Conservation (phyloP, 2,329 filamentous ascomycete species). For the Neopestalotiopsis clavispora region DNA sequence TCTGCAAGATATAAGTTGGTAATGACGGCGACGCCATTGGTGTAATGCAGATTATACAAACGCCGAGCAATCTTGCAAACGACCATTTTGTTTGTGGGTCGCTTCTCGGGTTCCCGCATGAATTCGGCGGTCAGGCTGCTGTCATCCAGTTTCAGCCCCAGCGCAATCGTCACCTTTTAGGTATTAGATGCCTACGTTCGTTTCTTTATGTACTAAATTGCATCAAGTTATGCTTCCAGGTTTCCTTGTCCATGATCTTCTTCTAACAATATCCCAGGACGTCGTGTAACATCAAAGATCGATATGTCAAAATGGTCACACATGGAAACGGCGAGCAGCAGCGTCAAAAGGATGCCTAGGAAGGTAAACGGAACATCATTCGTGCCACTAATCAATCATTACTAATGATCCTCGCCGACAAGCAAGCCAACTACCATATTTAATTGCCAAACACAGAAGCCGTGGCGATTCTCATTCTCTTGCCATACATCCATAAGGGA, state of each 20-base stretch:
- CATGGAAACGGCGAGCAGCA: too few species aligned
- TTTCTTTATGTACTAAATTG: too few species aligned
- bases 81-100: background rate
- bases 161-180: too few species aligned
- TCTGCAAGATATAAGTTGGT: background rate
- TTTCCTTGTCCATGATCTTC: too few species aligned
- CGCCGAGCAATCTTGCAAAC: background rate
- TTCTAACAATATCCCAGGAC: too few species aligned
- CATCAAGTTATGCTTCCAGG: too few species aligned
- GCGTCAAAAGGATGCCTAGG: too few species aligned
- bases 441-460: conserved; percentile 10
- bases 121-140: background rate
- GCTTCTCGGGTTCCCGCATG: background rate
- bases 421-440: background rate
- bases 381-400: too few species aligned
- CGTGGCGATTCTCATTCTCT: conserved; percentile 43
- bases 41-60: background rate
- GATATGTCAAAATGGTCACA: too few species aligned
- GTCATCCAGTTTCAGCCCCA: background rate
- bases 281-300: too few species aligned
- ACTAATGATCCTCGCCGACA: background rate
- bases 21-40: background rate
- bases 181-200: too few species aligned
- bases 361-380: too few species aligned
- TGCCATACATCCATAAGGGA: conserved; percentile 40